Percentiles rank a stretch among this genome's conserved stretches.
These are phyloP conservation scores for Dissophora ornata DNA, from an alignment of 192 early-diverging fungal species.

Conservation along the genomic window DNA sequence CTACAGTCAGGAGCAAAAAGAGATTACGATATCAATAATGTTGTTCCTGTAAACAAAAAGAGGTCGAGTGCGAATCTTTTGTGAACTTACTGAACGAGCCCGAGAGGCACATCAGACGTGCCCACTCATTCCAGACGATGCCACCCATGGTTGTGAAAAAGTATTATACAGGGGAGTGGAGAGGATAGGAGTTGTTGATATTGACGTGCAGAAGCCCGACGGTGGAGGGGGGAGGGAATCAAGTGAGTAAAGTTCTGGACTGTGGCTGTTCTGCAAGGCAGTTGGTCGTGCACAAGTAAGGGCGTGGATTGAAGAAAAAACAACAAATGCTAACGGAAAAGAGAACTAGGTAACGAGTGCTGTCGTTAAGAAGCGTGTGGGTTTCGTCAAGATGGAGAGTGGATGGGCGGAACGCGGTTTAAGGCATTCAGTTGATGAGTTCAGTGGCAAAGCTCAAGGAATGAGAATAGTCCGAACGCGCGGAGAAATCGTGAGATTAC, in stretches of 20 bases:
- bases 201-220: neutral
- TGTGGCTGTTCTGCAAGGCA: no score
- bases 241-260: neutral
- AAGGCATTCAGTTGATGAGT: no score
- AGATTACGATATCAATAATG: neutral
- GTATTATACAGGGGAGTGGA: neutral
- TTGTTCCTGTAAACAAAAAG: neutral
- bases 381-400: no score
- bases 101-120: slow-evolving; percentile 40
- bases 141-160: slow-evolving; percentile 32
- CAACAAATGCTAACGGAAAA: no score
- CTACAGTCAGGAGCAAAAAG: slow-evolving; percentile 11
- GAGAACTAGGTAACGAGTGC: no score
- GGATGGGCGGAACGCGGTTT: no score
- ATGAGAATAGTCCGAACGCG: no score
- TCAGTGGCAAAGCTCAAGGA: no score
- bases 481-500: no score
- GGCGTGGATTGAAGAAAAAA: no score
- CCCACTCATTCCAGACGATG: slow-evolving; percentile 53
- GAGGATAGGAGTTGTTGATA: neutral
- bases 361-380: no score
- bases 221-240: neutral
- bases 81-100: slow-evolving; percentile 34
- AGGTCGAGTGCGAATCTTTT: neutral
- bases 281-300: no score